Evolutionary conservation across 1,139 yeast genomes (phyloP), one percentile per base, ranked within the genome.

Genomic region (Waltiozyma sp.): DNA sequence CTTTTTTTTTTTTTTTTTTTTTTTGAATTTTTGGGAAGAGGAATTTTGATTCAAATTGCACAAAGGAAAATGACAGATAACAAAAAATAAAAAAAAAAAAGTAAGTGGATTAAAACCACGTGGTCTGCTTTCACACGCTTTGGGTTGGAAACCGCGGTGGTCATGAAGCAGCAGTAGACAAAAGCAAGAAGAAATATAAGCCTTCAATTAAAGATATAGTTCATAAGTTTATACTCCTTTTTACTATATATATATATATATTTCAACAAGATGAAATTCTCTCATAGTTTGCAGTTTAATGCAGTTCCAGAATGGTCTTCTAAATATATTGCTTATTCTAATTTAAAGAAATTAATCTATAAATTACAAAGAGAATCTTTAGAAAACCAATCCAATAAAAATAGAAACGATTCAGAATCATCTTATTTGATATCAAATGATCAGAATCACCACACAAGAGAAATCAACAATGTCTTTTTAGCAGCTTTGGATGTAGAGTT

Each of bases 281-380:
- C 87, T 3, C 87, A 80, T 57, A 79, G 86, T 8, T 61, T 80
- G 51, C 86, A 80, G 66, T 80, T 80, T 57, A 80, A 80, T 56
- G 85, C 87, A 31, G 88, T 80, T 3, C 87, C 88, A 1, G 88
- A 80, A 61, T 80, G 88, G 88, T 72, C 83, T 14, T 77, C 83
- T 18, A 78, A 79, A 58, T 80, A 80, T 56, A 73, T 80, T 45
- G 81, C 84, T n/a, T 80, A 80, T 57, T 77, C 85, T 5, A 77
- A 81, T 39, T 62, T 80, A 50, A 80, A 80, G 59, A 80, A 80
- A 61, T 66, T 77, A 39, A 77, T 79, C 33, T 80, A 80, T 56
- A 70, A 78, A 23, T 63, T 80, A 40, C 87, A 80, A 56, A 68
- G 83, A 54, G 82, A 77, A 45, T 69, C 72, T 38, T 62, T 80